phyloP scores from a whole-genome alignment of 768 basidiomycete species.

The Phaffia australis region DNA sequence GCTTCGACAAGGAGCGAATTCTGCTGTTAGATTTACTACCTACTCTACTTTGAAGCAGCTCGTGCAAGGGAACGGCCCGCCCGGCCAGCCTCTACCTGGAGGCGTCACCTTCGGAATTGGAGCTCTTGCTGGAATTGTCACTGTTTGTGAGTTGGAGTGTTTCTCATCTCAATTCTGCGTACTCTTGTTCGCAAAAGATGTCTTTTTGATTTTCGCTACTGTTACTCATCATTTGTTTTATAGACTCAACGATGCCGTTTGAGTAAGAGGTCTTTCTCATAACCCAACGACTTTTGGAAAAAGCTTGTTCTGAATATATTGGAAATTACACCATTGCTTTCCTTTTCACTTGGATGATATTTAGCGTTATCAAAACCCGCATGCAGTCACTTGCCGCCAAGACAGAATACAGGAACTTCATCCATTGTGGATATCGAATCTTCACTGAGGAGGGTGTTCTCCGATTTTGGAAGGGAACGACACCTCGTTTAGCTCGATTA shows the following conservation, averaged over 20 bases:
- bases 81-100: slow-evolving; percentile 72
- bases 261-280: slow-evolving; percentile 32
- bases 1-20: slow-evolving; percentile 97
- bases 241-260: slow-evolving; percentile 39
- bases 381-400: slow-evolving; percentile 88
- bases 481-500: slow-evolving; percentile 71
- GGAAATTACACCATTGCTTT: neutral
- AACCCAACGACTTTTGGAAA: neutral
- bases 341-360: neutral
- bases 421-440: slow-evolving; percentile 91
- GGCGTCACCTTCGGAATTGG: slow-evolving; percentile 91
- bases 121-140: slow-evolving; percentile 83
- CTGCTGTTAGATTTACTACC: slow-evolving; percentile 87
- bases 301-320: no score
- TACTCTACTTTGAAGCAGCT: slow-evolving; percentile 90
- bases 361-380: slow-evolving; percentile 76
- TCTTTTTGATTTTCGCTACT: no score
- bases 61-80: slow-evolving; percentile 68
- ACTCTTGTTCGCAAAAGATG: slow-evolving; percentile 37
- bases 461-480: slow-evolving; percentile 96
- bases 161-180: no score
- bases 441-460: slow-evolving; percentile 82
- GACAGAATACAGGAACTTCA: slow-evolving; percentile 76
- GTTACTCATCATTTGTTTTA: neutral
- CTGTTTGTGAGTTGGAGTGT: slow-evolving; percentile 76